phyloP scores from a whole-genome alignment of 441 rosid genomes.

The Euphorbia corollata region DNA sequence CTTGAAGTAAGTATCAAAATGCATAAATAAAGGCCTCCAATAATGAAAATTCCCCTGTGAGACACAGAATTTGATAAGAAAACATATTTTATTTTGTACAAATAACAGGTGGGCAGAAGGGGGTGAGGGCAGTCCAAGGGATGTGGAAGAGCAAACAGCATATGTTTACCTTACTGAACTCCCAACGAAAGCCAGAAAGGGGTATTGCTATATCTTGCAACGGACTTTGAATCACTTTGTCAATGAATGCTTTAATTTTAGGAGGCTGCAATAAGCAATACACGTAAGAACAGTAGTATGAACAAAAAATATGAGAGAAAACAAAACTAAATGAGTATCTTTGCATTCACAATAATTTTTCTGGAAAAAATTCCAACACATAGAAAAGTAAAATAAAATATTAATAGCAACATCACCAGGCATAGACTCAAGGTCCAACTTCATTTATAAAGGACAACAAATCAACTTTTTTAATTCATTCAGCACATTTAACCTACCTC shows the following conservation, averaged over 20 bases:
- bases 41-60: constrained; percentile 94
- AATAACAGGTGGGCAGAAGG: not conserved
- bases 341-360: not conserved
- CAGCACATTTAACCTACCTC: not conserved
- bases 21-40: constrained; percentile 94
- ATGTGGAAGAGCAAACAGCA: not conserved
- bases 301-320: too few species aligned
- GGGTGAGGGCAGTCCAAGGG: not conserved
- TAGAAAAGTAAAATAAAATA: not conserved
- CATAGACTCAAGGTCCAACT: too few species aligned
- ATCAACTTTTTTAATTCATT: not conserved
- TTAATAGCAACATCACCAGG: not conserved
- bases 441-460: too few species aligned
- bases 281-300: constrained; percentile 12
- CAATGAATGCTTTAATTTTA: constrained; percentile 75
- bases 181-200: constrained; percentile 96
- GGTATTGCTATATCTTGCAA: constrained; percentile 93
- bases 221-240: constrained; percentile 95
- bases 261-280: constrained; percentile 61
- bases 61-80: constrained; percentile 25
- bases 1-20: constrained; percentile 90
- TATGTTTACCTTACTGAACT: constrained; percentile 64
- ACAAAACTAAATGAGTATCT: not conserved
- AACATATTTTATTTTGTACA: not conserved
- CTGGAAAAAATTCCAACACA: not conserved